Evolutionary conservation across 805 yeast genomes (phyloP).

Genomic region (Debaryomyces hansenii): DNA sequence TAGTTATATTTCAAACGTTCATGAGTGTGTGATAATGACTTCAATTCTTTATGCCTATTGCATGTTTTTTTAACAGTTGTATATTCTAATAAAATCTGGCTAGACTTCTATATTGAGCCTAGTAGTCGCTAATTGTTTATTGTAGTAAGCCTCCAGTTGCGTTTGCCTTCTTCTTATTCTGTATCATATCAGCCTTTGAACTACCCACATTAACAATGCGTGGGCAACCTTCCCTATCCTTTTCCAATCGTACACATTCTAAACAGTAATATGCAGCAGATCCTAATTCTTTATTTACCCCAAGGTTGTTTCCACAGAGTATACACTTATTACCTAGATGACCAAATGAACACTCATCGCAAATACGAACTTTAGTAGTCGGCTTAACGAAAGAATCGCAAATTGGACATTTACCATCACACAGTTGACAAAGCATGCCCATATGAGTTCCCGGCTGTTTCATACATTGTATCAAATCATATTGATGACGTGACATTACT

Average conservation of each 20-base stretch:
- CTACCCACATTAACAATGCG: constrained; percentile 78
- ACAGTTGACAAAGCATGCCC: constrained; percentile 76
- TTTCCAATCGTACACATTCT: constrained; percentile 79
- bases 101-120: neutral
- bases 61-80: neutral
- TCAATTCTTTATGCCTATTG: neutral
- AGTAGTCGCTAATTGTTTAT: too few species aligned
- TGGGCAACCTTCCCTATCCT: constrained; percentile 92
- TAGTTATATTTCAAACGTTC: neutral
- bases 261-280: constrained; percentile 71
- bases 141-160: neutral
- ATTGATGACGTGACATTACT: constrained; percentile 84
- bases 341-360: constrained; percentile 86
- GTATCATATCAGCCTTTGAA: constrained; percentile 64
- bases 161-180: constrained; percentile 46
- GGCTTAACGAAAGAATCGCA: constrained; percentile 87
- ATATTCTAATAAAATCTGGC: neutral
- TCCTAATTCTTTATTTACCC: constrained; percentile 44
- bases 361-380: constrained; percentile 61
- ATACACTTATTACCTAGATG: constrained; percentile 65
- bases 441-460: constrained; percentile 75
- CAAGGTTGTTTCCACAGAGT: constrained; percentile 70
- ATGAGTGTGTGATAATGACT: neutral
- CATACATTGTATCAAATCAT: constrained; percentile 79
- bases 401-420: constrained; percentile 89